Conservation (phyloP, 306 rosid species). For the Nissolia schottii region DNA sequence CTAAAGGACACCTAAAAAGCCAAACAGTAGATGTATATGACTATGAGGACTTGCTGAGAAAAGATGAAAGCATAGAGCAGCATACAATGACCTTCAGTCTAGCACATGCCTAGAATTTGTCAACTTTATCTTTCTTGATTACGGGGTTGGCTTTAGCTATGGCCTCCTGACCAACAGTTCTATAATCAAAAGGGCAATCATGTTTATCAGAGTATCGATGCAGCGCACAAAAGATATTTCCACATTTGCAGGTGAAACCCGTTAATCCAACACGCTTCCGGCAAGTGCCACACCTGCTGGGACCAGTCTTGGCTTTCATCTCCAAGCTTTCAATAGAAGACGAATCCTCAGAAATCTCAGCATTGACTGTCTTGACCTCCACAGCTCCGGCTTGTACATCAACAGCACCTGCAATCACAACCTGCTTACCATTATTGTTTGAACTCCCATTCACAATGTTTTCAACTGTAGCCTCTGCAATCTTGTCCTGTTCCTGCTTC, state of each 20-base stretch:
- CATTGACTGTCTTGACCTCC: constrained; percentile 22
- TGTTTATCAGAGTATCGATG: constrained; percentile 80
- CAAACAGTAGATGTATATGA: constrained; percentile 31
- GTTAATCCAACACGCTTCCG: constrained; percentile 69
- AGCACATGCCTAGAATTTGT: constrained; percentile 53
- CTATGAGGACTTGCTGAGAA: constrained; percentile 33
- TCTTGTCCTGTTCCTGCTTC: constrained; percentile 66
- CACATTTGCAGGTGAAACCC: constrained; percentile 79
- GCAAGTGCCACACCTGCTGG: constrained; percentile 60
- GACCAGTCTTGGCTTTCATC: constrained; percentile 43
- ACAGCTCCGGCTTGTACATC: constrained; percentile 36
- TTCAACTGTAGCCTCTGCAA: constrained; percentile 61
- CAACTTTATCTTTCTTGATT: constrained; percentile 74
- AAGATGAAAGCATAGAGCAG: constrained; percentile 32
- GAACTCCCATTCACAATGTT: constrained; percentile 54
- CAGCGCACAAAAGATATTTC: constrained; percentile 49
- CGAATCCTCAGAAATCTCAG: constrained; percentile 32
- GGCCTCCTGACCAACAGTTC: constrained; percentile 52
- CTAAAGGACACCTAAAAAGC: constrained; percentile 43
- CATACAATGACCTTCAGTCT: constrained; percentile 25
- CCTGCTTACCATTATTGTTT: constrained; percentile 38
- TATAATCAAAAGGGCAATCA: constrained; percentile 57
- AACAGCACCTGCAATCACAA: constrained; percentile 23
- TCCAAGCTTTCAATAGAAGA: constrained; percentile 40
- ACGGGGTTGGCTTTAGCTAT: constrained; percentile 81